phyloP scores from a whole-genome alignment of 2,329 filamentous ascomycete genomes.

The Coniochaeta sp. region DNA sequence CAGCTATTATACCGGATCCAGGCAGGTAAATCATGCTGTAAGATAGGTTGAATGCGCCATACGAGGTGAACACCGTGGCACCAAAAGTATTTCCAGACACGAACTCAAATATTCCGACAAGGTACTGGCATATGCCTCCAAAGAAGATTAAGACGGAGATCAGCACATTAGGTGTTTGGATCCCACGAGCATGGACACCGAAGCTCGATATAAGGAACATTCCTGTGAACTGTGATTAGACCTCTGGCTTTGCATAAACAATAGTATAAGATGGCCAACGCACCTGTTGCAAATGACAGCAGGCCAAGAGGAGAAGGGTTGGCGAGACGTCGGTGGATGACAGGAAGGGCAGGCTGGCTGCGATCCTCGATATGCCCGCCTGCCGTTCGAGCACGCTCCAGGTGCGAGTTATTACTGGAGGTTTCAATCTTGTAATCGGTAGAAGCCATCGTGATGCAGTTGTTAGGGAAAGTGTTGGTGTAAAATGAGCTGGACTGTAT shows the following conservation, averaged over 20 bases:
- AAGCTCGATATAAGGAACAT: slow-evolving; percentile 1
- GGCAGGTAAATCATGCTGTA: slow-evolving; percentile 1
- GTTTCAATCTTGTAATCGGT: neutral
- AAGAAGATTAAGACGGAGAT: slow-evolving; percentile 3
- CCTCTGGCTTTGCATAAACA: neutral
- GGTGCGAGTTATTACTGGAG: neutral
- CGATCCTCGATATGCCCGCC: slow-evolving; percentile 1
- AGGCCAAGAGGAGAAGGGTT: neutral
- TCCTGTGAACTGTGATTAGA: neutral
- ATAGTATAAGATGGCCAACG: neutral
- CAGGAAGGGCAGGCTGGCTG: slow-evolving; percentile 1
- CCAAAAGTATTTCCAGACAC: slow-evolving; percentile 1
- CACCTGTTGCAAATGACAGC: neutral
- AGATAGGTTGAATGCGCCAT: neutral
- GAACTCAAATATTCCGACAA: neutral
- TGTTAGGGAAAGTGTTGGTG: neutral
- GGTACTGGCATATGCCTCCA: neutral
- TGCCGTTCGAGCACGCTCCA: neutral
- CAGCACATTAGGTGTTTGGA: neutral
- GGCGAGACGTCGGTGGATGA: neutral
- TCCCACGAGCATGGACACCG: neutral
- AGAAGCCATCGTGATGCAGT: neutral
- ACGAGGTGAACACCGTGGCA: neutral
- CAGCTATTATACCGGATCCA: neutral
- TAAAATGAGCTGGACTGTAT: neutral